These are phyloP conservation scores for Gamsiella multidivaricata DNA, from an alignment of 192 early-diverging fungal genomes.

Conservation along the genomic window DNA sequence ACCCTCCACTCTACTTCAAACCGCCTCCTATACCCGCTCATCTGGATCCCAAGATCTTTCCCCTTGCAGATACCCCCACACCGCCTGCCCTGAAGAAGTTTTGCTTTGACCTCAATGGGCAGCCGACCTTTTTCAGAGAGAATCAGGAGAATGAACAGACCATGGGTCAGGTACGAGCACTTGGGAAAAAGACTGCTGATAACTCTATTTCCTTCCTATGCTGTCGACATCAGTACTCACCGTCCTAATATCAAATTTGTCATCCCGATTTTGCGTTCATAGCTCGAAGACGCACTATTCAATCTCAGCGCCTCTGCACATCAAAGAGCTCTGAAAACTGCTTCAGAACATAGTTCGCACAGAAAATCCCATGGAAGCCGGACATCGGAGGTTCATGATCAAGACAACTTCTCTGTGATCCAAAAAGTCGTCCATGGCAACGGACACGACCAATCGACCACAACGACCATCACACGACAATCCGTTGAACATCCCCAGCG, in stretches of 20 bases:
- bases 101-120: constrained; percentile 82
- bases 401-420: constrained; percentile 16
- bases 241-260: too few relatives aligned
- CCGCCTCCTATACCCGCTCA: constrained; percentile 63
- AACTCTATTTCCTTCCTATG: background rate
- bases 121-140: constrained; percentile 75
- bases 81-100: constrained; percentile 84
- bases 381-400: constrained; percentile 11
- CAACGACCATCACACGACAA: constrained; percentile 30
- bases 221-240: background rate
- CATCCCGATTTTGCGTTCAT: too few relatives aligned
- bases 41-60: constrained; percentile 73
- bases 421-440: constrained; percentile 27
- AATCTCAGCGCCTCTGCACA: constrained; percentile 58
- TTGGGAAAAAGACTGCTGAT: too few relatives aligned
- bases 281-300: constrained; percentile 59
- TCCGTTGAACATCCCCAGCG: constrained; percentile 30
- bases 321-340: constrained; percentile 32
- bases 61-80: constrained; percentile 77
- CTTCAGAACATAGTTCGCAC: constrained; percentile 25
- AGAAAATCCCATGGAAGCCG: background rate
- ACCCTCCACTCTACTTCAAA: constrained; percentile 76
- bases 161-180: constrained; percentile 41
- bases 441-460: constrained; percentile 21
- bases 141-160: constrained; percentile 64